These are phyloP conservation scores for Moesziomyces sp. DNA, from an alignment of 1,284 basidiomycete genomes.

Conservation along the genomic window DNA sequence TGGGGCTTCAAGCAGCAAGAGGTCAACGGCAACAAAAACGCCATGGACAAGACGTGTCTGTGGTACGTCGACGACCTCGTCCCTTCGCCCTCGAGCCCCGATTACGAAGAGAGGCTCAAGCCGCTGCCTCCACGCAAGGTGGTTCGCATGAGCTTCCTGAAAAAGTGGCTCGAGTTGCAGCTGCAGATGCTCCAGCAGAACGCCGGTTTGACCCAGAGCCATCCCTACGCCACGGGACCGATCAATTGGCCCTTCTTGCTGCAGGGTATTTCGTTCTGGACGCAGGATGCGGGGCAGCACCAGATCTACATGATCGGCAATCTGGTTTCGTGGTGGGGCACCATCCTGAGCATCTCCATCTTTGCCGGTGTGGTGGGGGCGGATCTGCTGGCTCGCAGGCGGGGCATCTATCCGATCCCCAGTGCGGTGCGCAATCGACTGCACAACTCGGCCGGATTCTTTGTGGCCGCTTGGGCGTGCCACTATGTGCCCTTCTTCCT, in stretches of 20 bases:
- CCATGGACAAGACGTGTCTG: slow-evolving; percentile 80
- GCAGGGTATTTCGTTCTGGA: slow-evolving; percentile 98
- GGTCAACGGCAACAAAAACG: slow-evolving; percentile 96
- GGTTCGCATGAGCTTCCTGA: slow-evolving; percentile 88
- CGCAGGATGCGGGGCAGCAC: slow-evolving; percentile 78
- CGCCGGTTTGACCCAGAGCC: slow-evolving; percentile 89
- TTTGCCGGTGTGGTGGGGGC: slow-evolving; percentile 89
- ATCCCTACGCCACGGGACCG: slow-evolving; percentile 92
- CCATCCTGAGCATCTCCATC: slow-evolving; percentile 83
- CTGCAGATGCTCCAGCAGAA: slow-evolving; percentile 97
- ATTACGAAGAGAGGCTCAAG: slow-evolving; percentile 52
- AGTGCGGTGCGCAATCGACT: slow-evolving; percentile 85
- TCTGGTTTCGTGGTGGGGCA: slow-evolving; percentile 92
- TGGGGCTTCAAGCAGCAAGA: slow-evolving; percentile 98
- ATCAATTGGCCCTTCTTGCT: slow-evolving; percentile 98
- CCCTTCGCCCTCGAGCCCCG: slow-evolving; percentile 69
- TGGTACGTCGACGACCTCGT: slow-evolving; percentile 91
- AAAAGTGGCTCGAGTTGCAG: slow-evolving; percentile 93
- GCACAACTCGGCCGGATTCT: slow-evolving; percentile 95
- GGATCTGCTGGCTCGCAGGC: slow-evolving; percentile 85
- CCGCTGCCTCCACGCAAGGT: slow-evolving; percentile 74
- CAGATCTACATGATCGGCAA: slow-evolving; percentile 98
- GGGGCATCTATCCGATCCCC: slow-evolving; percentile 82
- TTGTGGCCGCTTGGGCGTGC: slow-evolving; percentile 90
- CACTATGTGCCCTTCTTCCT: slow-evolving; percentile 99